Conservation (phyloP, 2,329 filamentous ascomycete species). For the Shiraia sp. region DNA sequence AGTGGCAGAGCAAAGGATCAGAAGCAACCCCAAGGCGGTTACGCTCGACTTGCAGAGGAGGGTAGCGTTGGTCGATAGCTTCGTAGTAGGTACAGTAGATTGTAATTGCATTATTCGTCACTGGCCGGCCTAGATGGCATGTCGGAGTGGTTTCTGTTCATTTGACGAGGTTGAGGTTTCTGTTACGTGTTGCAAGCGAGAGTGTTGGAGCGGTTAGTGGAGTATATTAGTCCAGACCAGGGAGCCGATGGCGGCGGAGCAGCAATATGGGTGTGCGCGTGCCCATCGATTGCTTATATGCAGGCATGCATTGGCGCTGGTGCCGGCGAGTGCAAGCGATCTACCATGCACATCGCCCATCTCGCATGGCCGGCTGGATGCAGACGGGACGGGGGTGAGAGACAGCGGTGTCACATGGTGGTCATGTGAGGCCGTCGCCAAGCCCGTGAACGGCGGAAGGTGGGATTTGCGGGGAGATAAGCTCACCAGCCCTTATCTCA, state of each 20-base stretch:
- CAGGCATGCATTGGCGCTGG: not conserved
- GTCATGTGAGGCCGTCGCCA: slow-evolving; percentile 11
- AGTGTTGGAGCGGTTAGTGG: too few species aligned
- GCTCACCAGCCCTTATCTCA: slow-evolving; percentile 6
- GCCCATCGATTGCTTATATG: too few species aligned
- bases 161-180: too few species aligned
- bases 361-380: slow-evolving; percentile 3
- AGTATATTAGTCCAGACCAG: too few species aligned
- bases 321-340: not conserved
- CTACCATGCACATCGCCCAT: slow-evolving; percentile 10
- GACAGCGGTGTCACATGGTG: not conserved
- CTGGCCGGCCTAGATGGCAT: too few species aligned
- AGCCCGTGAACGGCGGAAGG: slow-evolving; percentile 28
- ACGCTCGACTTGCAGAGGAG: slow-evolving; percentile 19
- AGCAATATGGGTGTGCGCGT: too few species aligned
- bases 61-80: slow-evolving; percentile 5
- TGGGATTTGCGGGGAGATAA: slow-evolving; percentile 20
- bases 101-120: not conserved
- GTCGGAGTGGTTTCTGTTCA: too few species aligned
- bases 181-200: too few species aligned
- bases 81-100: not conserved
- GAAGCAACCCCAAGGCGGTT: slow-evolving; percentile 14
- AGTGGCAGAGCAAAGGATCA: slow-evolving; percentile 31
- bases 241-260: too few species aligned
- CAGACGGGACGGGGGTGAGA: not conserved